Base-by-base conservation (phyloP, 106 monocot species). In the Posidonia australis region DNA sequence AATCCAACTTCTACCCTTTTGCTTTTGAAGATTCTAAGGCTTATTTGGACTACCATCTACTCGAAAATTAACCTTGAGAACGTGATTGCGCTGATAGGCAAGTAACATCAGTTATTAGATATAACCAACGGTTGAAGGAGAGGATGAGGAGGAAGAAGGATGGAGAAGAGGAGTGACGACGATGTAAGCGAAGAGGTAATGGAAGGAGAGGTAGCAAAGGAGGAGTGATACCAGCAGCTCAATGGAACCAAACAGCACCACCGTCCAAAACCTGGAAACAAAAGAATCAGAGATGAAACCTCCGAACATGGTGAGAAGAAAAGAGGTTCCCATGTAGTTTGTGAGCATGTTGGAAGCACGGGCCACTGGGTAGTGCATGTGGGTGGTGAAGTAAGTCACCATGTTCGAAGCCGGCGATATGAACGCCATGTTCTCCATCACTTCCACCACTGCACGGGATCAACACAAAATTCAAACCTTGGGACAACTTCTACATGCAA, bases 251-350 rank as follows among this genome's bases (percentile, higher is more conserved):
- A 49, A 60, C 22, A 66, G 5, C 30, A 77, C 31, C 12, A 32
- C 63, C 14, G 43, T 68, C 32, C 20, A 30, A 30, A 28, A 69
- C 26, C 57, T 63, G 12, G 73, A 11, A 24, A 68, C 36, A 44
- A 44, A n/a, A 68, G 68, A 24, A 67, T 58, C 63, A 1, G 71
- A 61, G 22, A 83, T 48, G 61, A 79, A 83, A 12, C 83, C 75
- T 5, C 73, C 73, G 6, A 78, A 36, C 19, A 78, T 67, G 9
- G 78, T 16, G 22, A 73, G 53, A 9, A 73, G 45, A 26, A 73
- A 73, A 13, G 63, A 18, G 9, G 78, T 76, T 14, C 83, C 83
- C 72, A 76, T 58, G 62, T 68, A 83, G 65, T 83, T 66, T 18
- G 79, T 76, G 36, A 83, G 52, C 5, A 51, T 32, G 23, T 64